Conservation (phyloP, 108 stramenopile genomes). For the Bacterosira constricta region DNA sequence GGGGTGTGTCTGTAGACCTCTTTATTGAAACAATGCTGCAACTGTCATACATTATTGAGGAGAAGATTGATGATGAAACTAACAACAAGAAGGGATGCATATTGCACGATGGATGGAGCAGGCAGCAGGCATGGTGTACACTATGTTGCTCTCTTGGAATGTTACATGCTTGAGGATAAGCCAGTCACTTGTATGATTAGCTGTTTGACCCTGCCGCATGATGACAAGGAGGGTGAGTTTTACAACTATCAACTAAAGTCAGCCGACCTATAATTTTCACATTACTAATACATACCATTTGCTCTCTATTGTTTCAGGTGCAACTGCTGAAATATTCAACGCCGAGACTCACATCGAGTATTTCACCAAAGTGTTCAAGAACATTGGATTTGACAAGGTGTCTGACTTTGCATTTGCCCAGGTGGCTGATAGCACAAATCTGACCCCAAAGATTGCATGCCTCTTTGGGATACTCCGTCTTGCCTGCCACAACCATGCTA, state of each 20-base stretch:
- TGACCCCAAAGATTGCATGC: not conserved
- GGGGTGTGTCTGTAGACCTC: no score
- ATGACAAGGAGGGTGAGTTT: not conserved
- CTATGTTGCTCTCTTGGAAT: not conserved
- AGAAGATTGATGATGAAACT: not conserved
- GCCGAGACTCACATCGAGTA: not conserved
- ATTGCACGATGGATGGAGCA: slow-evolving; percentile 3
- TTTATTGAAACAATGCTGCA: not conserved
- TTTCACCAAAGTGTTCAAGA: not conserved
- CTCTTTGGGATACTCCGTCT: not conserved
- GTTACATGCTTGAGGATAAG: not conserved
- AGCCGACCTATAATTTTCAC: not conserved
- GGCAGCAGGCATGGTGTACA: not conserved
- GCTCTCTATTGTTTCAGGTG: not conserved
- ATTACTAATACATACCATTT: slow-evolving; percentile 1
- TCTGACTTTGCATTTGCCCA: not conserved
- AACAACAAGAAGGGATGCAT: not conserved
- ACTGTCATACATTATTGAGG: not conserved
- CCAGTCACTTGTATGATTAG: not conserved
- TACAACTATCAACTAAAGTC: no score
- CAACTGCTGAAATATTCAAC: not conserved
- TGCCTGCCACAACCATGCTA: not conserved
- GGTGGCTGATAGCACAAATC: not conserved
- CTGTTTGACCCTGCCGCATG: not conserved
- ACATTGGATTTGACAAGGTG: not conserved